Conservation (phyloP, 164 flowering plant species). For the Dillenia turbinata region DNA sequence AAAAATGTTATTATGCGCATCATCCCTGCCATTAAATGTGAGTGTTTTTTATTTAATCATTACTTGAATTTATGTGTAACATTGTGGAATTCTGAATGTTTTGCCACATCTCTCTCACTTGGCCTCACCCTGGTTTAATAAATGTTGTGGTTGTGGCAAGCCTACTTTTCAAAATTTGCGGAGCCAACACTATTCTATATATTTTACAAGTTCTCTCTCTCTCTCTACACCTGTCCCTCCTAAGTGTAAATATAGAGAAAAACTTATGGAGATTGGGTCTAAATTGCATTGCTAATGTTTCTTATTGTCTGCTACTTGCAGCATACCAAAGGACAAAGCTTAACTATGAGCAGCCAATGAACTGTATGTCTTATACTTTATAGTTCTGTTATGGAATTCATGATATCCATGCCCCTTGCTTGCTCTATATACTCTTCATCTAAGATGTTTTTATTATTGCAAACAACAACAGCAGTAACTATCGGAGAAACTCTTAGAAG, state of each 20-base stretch:
- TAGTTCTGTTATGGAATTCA: not conserved
- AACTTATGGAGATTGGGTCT: not conserved
- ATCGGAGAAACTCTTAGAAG: not conserved
- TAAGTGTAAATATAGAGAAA: not conserved
- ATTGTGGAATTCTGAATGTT: not conserved
- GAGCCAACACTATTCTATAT: conserved; percentile 26
- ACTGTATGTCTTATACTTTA: conserved; percentile 20
- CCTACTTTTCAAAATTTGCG: conserved; percentile 14
- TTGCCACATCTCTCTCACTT: not conserved
- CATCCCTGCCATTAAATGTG: conserved; percentile 26
- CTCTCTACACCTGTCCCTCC: not conserved
- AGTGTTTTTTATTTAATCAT: conserved; percentile 3
- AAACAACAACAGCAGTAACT: not conserved
- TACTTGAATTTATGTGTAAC: not conserved
- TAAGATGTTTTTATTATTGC: not conserved
- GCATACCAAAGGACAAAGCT: conserved; percentile 40
- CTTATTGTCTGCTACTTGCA: conserved; percentile 9
- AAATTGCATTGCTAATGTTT: too few relatives aligned
- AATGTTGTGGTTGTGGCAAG: conserved; percentile 19
- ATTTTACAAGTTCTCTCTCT: conserved; percentile 26
- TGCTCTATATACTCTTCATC: not conserved
- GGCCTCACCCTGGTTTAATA: not conserved
- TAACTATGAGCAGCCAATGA: conserved; percentile 37
- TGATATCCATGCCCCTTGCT: not conserved
- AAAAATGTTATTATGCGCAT: conserved; percentile 25